Conservation (phyloP, 352 stramenopile species). For the Phytophthora aleatoria region DNA sequence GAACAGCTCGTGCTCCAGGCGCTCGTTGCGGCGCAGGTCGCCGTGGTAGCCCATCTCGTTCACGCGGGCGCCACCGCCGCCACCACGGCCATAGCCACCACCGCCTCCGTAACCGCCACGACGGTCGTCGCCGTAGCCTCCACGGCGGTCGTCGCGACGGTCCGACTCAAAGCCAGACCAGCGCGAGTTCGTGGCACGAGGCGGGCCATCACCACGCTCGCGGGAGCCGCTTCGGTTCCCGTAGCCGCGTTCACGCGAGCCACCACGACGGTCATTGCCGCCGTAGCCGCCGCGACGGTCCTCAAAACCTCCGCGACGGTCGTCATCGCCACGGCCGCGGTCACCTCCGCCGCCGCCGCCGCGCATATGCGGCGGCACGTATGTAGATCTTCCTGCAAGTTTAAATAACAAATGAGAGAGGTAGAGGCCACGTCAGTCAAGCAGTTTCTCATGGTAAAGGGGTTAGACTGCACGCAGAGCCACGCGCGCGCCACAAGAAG, state of each 20-base stretch:
- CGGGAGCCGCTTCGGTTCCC: conserved; percentile 36
- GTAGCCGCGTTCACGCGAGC: conserved; percentile 40
- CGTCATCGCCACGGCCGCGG: conserved; percentile 29
- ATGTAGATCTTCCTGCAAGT: conserved; percentile 67
- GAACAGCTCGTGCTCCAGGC: conserved; percentile 94
- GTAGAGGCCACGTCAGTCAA: conserved; percentile 17
- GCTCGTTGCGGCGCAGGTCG: conserved; percentile 90
- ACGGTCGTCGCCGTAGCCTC: conserved; percentile 33
- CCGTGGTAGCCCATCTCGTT: conserved; percentile 98
- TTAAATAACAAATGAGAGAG: conserved; percentile 17
- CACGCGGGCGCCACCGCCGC: conserved; percentile 57
- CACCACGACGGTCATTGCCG: conserved; percentile 41
- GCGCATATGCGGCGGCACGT: conserved; percentile 78
- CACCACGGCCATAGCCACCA: conserved; percentile 26
- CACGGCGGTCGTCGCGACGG: conserved; percentile 39
- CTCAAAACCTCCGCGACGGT: conserved; percentile 31
- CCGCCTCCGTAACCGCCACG: conserved; percentile 35
- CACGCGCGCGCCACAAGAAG: conserved; percentile 2
- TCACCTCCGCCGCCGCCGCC: conserved; percentile 38
- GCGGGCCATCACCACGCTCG: conserved; percentile 35
- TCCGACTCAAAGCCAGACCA: conserved; percentile 62
- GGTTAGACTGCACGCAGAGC: not conserved
- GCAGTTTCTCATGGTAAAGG: not conserved
- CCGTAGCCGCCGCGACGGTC: conserved; percentile 32
- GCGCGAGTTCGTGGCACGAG: conserved; percentile 51